phyloP scores from a whole-genome alignment of 257 asterid genomes.

The Marsdenia floribunda region DNA sequence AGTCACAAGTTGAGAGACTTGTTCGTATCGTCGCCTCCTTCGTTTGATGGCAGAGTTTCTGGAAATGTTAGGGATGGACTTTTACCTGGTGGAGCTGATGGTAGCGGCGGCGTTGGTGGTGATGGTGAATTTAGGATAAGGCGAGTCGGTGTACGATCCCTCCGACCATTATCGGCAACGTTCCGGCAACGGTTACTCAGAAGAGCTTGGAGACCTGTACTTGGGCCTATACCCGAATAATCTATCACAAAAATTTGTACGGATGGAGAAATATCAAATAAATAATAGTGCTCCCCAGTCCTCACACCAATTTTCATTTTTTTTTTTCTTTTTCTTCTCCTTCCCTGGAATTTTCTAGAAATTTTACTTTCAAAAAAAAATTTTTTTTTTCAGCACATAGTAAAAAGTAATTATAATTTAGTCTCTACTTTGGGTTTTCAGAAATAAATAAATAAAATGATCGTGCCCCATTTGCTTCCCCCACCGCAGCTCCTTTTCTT shows the following conservation, averaged over 20 bases:
- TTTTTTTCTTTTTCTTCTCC: background rate
- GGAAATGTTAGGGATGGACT: slow-evolving; percentile 44
- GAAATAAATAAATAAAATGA: background rate
- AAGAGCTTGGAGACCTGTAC: slow-evolving; percentile 91
- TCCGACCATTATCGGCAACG: slow-evolving; percentile 74
- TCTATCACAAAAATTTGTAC: slow-evolving; percentile 9
- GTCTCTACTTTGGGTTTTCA: background rate
- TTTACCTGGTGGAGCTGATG: slow-evolving; percentile 11
- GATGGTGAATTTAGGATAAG: slow-evolving; percentile 25
- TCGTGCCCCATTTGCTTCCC: background rate
- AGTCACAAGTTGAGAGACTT: slow-evolving; percentile 32
- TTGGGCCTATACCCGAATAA: slow-evolving; percentile 69
- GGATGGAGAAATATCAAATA: slow-evolving; percentile 14
- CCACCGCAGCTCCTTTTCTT: background rate
- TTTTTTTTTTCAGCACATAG: background rate
- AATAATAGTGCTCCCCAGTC: slow-evolving; percentile 1
- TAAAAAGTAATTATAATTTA: background rate
- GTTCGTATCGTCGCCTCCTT: slow-evolving; percentile 61
- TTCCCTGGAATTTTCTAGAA: background rate
- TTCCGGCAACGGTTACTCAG: slow-evolving; percentile 78
- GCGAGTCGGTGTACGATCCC: slow-evolving; percentile 36
- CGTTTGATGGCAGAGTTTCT: slow-evolving; percentile 37
- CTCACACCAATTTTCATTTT: background rate
- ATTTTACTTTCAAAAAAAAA: background rate
- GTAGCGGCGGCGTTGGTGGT: background rate